Percentiles rank a stretch among this genome's conserved stretches.
phyloP scores from a whole-genome alignment of 352 stramenopile genomes.

The Thraustotheca clavata region DNA sequence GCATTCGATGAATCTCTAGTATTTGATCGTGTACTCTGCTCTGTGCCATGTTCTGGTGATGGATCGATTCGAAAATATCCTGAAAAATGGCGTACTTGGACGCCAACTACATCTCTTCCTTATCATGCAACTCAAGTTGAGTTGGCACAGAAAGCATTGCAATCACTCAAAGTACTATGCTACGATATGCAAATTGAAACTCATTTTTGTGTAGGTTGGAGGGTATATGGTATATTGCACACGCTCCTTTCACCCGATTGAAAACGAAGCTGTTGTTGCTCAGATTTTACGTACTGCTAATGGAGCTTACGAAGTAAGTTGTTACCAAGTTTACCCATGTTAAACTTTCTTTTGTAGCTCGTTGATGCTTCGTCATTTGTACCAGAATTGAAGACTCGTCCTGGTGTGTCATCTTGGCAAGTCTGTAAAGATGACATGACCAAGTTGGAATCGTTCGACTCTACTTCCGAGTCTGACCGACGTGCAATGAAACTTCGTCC shows the following conservation, averaged over 20 bases:
- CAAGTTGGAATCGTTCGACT: conserved; percentile 40
- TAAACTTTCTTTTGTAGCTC: conserved; percentile 23
- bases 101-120: conserved; percentile 33
- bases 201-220: conserved; percentile 34
- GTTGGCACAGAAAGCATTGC: conserved; percentile 61
- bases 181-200: background rate
- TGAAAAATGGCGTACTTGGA: conserved; percentile 75
- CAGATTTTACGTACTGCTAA: conserved; percentile 46
- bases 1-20: conserved; percentile 20
- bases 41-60: conserved; percentile 69
- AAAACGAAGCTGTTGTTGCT: conserved; percentile 79
- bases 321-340: background rate
- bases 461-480: conserved; percentile 36
- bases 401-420: conserved; percentile 42
- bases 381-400: conserved; percentile 31
- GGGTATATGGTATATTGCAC: conserved; percentile 65
- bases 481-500: conserved; percentile 41
- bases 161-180: conserved; percentile 16
- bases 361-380: conserved; percentile 37
- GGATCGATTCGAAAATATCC: conserved; percentile 68
- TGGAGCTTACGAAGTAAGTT: conserved; percentile 35
- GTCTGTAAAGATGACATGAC: conserved; percentile 45
- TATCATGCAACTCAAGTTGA: conserved; percentile 64
- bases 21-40: conserved; percentile 78
- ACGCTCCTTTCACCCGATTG: conserved; percentile 71